Evolutionary conservation across 2,329 filamentous ascomycete species (phyloP), one percentile per base, ranked within the genome.

Genomic region (Diaporthe longicolla): DNA sequence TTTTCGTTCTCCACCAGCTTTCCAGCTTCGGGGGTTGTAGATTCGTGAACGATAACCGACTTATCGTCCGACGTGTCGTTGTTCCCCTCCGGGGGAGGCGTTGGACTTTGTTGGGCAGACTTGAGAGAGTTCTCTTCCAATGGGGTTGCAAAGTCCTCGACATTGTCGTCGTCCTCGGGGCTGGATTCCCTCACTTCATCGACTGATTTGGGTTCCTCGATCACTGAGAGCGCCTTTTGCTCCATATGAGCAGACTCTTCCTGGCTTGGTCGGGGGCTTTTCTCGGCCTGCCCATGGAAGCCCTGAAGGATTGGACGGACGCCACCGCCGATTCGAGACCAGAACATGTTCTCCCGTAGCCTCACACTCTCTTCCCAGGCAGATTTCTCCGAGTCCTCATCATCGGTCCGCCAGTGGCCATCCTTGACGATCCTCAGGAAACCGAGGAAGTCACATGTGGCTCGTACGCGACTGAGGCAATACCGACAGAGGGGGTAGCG

Each of bases 351-450:
- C 82, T 99, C 97, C 68, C 97, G 89, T 63, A 98, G 84, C 40
- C 93, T 91, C 15, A 98, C 93, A 73, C 95, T 95, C 85, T 99
- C 97, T 81, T 98, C 96, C 97, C 97, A 99, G 0, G 95, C 95
- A 37, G 91, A 90, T 80, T 93, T 94, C 83, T 97, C 94, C 45
- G 95, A 94, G 66, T 97, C 94, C 52, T 93, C 90, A 73, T 93
- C 94, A 61, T 95, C 94, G 17, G 93, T 92, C 68, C 94, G 91
- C 92, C 97, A 97, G 79, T 98, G 93, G 3, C 97, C 97, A 78
- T 98, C 96, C 78, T 96, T 94, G 73, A 98, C 90, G 84, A 98
- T 94, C 59, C 96, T 90, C 72, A 99, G 83, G 80, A 98, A 98
- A 1, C 95, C 94, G 40, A 98, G 89, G 78, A 98, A 97, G 79